phyloP scores from a whole-genome alignment of 2,329 filamentous ascomycete genomes.

The Paecilomyces sp. region DNA sequence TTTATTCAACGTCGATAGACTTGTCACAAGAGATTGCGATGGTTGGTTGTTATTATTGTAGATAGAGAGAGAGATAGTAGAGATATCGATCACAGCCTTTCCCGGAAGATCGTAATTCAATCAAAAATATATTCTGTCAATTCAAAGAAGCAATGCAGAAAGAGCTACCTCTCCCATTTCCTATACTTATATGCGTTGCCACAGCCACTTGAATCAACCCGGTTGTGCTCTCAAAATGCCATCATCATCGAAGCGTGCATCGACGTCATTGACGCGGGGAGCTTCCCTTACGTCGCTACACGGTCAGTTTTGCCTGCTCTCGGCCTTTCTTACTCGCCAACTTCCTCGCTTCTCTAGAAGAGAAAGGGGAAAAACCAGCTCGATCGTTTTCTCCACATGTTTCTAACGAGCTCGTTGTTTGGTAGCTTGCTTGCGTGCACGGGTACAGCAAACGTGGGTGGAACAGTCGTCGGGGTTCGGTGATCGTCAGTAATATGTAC shows the following conservation, averaged over 20 bases:
- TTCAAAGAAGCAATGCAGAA: too few relatives aligned
- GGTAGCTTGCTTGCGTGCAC: too few relatives aligned
- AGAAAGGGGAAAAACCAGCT: too few relatives aligned
- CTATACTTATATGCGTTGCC: background rate
- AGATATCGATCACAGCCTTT: background rate
- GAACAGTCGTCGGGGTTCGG: too few relatives aligned
- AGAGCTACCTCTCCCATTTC: too few relatives aligned
- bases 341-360: too few relatives aligned
- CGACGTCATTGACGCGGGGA: background rate
- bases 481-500: too few relatives aligned
- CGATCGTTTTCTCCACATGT: too few relatives aligned
- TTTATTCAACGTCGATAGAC: background rate
- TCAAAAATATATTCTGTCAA: background rate
- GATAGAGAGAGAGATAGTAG: background rate
- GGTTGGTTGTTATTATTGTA: too few relatives aligned
- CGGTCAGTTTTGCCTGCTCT: background rate
- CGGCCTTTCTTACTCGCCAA: too few relatives aligned
- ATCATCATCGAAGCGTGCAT: background rate
- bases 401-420: too few relatives aligned
- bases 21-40: background rate
- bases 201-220: background rate
- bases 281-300: background rate
- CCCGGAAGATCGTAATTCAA: background rate
- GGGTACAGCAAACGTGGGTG: too few relatives aligned
- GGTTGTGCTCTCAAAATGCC: background rate